Evolutionary conservation across 2,329 filamentous ascomycete genomes (phyloP).

Genomic region (Paraphoma chrysanthemicola): DNA sequence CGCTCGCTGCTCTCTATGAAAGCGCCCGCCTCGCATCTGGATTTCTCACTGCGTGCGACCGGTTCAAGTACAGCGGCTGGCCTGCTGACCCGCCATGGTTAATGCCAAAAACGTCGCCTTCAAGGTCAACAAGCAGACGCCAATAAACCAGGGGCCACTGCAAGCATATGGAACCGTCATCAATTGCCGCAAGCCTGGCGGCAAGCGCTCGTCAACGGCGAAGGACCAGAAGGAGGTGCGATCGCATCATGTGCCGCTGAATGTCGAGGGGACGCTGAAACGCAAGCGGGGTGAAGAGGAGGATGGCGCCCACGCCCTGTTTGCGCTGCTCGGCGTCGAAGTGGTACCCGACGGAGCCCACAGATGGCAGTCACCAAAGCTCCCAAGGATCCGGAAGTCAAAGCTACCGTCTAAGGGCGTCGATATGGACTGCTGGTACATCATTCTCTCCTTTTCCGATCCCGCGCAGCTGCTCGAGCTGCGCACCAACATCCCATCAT

Average conservation of each 20-base stretch:
- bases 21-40: constrained; percentile 8
- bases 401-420: constrained; percentile 35
- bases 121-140: constrained; percentile 47
- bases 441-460: constrained; percentile 44
- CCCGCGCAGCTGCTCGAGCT: constrained; percentile 45
- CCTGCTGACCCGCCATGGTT: constrained; percentile 47
- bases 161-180: constrained; percentile 43
- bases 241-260: constrained; percentile 39
- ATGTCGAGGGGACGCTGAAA: constrained; percentile 34
- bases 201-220: constrained; percentile 29
- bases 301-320: constrained; percentile 6
- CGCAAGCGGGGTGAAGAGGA: constrained; percentile 29
- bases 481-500: constrained; percentile 43
- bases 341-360: constrained; percentile 11
- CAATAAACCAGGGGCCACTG: constrained; percentile 30
- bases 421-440: constrained; percentile 45
- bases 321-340: constrained; percentile 6
- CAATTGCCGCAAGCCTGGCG: constrained; percentile 41
- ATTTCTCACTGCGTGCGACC: constrained; percentile 17
- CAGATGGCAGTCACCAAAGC: constrained; percentile 32
- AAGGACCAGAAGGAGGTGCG: constrained; percentile 34
- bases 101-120: constrained; percentile 48
- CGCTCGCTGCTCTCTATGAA: constrained; percentile 15
- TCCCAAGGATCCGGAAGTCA: constrained; percentile 35
- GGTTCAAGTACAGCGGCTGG: constrained; percentile 36